A percentile compares a stretch with the other conserved stretches of the same genome.
phyloP scores from a whole-genome alignment of 169 alveolate species.

The Plasmodium ovale region DNA sequence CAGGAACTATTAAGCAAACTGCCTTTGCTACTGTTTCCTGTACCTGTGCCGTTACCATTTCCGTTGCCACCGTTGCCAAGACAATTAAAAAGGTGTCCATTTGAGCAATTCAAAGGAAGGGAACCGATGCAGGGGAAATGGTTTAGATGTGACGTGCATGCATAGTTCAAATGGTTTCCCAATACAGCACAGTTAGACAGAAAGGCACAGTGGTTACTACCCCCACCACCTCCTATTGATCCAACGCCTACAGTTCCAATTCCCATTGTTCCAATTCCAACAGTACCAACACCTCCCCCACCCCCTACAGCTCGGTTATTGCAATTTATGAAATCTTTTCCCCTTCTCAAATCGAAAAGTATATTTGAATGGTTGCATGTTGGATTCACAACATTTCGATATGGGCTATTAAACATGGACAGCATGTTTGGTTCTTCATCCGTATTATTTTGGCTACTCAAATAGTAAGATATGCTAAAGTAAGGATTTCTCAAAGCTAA shows the following conservation, averaged over 20 bases:
- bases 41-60: background rate
- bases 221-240: constrained; percentile 4
- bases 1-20: background rate
- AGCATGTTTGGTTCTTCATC: constrained; percentile 30
- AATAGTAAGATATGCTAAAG: constrained; percentile 9
- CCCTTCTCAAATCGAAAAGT: constrained; percentile 28
- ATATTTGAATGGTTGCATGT: background rate
- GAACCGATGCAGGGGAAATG: background rate
- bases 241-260: too few relatives aligned
- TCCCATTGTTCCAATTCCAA: background rate
- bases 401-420: background rate
- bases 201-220: background rate
- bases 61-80: background rate
- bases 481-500: constrained; percentile 45
- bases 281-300: background rate
- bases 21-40: background rate
- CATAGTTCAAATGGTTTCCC: background rate
- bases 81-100: background rate
- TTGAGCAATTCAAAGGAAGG: constrained; percentile 6
- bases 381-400: background rate
- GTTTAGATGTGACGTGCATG: background rate
- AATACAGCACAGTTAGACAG: too few relatives aligned
- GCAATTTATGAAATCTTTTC: constrained; percentile 4
- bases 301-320: background rate
- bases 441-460: constrained; percentile 1